Evolutionary conservation across 2,329 filamentous ascomycete genomes (phyloP), one percentile per base, ranked within the genome.

Genomic region (Aureobasidium sp.): DNA sequence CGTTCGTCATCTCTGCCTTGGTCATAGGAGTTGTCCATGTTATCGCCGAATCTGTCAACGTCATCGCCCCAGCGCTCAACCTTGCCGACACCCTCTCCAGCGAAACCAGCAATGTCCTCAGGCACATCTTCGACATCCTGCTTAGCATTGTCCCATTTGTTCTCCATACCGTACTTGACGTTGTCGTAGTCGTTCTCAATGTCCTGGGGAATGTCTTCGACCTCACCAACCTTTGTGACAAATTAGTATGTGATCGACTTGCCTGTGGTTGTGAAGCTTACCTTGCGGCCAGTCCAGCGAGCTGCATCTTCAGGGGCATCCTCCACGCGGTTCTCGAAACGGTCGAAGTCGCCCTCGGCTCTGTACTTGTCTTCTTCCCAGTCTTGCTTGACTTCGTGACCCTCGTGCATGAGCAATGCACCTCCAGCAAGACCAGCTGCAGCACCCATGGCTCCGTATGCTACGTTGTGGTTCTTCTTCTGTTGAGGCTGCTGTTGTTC

Each of bases 401-500:
- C 80, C 65, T 83, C 82, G 66, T 84, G 78, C 78, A 80, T 81
- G 61, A 82, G 69, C 61, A 83, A 65, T 50, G 80, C 82, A 63
- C 81, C 81, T 20, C 80, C 82, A 11, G 78, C 75, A 23, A 81
- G 60, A 6, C 82, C 82, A 2, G 77, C 78, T 25, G 75, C 81
- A 4, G 75, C 79, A 38, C 78, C 82, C 23, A 79, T 69, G 2
- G 76, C 78, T 11, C 75, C 77, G 68, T 81, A 81, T 45, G 75
- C 69, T 68, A 78, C 55, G 27, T 67, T 71, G 61, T 78, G 72
- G 61, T 72, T 69, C 42, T 56, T 56, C 43, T 56, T 56, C 33
- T 58, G 38, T 27, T 38, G 61, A 29, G 54, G 50, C 40, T 36
- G 27, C 11, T 48, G 43, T 20, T 63, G 59, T 27, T 64, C 27